Evolutionary conservation across 2,329 filamentous ascomycete species (phyloP), one percentile per base, ranked within the genome.

Genomic region (Elsinoe australis): DNA sequence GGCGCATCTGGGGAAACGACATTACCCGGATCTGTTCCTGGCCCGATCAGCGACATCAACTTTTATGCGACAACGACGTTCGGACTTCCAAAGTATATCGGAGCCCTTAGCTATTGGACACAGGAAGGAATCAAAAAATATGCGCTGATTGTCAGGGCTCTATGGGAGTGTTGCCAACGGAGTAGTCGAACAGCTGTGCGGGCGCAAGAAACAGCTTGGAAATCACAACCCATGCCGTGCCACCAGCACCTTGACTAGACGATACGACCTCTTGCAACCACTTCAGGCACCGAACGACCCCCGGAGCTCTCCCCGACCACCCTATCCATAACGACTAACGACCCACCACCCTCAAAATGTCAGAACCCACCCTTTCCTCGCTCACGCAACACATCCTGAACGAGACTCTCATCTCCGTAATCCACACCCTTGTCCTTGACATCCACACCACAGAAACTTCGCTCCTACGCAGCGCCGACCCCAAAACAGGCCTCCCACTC

Each of bases 391-490:
- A 75, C 17, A 76, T 90, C 52, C 74, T 90, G 59, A 82, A 88
- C 59, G 84, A 89, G 60, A 67, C 83, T 49, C 70, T 90, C 53
- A 80, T 84, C 69, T 88, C 86, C 64, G 76, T 89, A 59, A 75
- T 89, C 56, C 82, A 85, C 64, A 83, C 86, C 62, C 73, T 87
- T 45, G 72, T 87, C 54, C 73, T 87, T 59, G 79, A 85, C 63
- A 80, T 79, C 32, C 86, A 90, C 64, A 83, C 82, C 55, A 77
- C 85, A 56, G 86, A 90, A 68, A 89, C 89, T 70, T 77, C 80
- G 54, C 79, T 85, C 47, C 79, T 82, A 48, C 87, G 87, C 60
- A 83, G 83, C 12, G 72, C 89, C 49, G 75, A 81, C 62, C 84
- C 83, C 1, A 83, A 80, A 3, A 83, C 79, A 12, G 73, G 74